Evolutionary conservation across 148 eudicot species (phyloP), one percentile per base, ranked within the genome.

Genomic region (Rhododendron mucronatum): DNA sequence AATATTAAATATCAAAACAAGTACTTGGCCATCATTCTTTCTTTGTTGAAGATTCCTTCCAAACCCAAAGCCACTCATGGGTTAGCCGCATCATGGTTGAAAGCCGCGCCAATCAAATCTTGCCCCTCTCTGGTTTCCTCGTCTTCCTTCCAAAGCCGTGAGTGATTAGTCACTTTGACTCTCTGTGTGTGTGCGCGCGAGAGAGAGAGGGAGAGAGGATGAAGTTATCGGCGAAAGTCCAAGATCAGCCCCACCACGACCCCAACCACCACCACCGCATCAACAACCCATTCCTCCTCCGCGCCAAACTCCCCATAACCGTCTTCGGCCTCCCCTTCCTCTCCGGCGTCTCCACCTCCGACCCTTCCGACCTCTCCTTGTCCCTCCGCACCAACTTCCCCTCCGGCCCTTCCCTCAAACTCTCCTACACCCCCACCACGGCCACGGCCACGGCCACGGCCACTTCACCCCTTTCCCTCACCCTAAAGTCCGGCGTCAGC

Each of bases 401-500:
- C 76, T 89, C 95, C 28, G 98, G 96, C 2, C 98, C 98, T 26
- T 91, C 95, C 15, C 92, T 96, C 82, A 92, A 93, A 65, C 91
- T 96, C 86, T 90, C 98, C 63, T 94, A 96, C 94, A 89, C 90
- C 84, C 92, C 96, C 85, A 85, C 90, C 39, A 21, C 89, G 63
- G 48, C 92, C 86, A 2, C 82, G 12, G 35, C 30, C 30, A 30
- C 30, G 30, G 3, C 33, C 85, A 6, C 69, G 51, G 51, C 85
- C 33, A 26, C 73, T 33, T 87, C 94, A 5, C 87, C 95, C 9
- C 84, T 96, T 20, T 90, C 92, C 7, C 84, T 96, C 7, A 85
- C 94, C 2, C 92, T 96, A 26, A 96, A 96, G 85, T 96, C 98
- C 30, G 98, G 98, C 1, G 87, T 92, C 10, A 91, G 95, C 78